phyloP scores from a whole-genome alignment of 768 basidiomycete species.

The Trametopsis cervina region DNA sequence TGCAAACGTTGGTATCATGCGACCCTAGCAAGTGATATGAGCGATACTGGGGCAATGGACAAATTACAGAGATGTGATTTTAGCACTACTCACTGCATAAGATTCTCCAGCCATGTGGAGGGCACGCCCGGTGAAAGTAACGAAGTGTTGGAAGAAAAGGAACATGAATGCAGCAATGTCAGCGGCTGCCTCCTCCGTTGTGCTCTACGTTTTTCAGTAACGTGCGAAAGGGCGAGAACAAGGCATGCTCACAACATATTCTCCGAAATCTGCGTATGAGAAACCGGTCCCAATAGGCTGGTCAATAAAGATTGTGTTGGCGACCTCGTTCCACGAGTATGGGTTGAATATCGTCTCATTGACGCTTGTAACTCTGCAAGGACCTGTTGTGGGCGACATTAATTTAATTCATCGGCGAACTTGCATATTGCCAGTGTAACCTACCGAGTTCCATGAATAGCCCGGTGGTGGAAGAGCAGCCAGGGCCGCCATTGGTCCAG shows the following conservation, averaged over 20 bases:
- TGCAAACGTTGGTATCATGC: conserved; percentile 46
- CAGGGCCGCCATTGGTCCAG: conserved; percentile 30
- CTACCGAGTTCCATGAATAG: conserved; percentile 43
- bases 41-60: too few species aligned
- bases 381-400: conserved; percentile 32
- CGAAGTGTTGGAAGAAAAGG: conserved; percentile 72
- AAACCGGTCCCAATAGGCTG: conserved; percentile 33
- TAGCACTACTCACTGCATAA: conserved; percentile 36
- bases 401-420: conserved; percentile 48
- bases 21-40: conserved; percentile 36
- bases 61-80: background rate
- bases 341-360: conserved; percentile 48
- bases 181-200: conserved; percentile 58
- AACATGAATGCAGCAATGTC: conserved; percentile 67
- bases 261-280: conserved; percentile 49
- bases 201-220: conserved; percentile 32
- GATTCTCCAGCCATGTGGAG: conserved; percentile 40
- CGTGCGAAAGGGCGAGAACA: background rate
- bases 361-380: conserved; percentile 52
- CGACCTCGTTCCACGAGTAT: conserved; percentile 62
- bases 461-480: conserved; percentile 21
- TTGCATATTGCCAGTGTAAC: too few species aligned
- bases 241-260: conserved; percentile 40
- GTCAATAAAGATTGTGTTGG: conserved; percentile 47
- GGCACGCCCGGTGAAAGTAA: conserved; percentile 56